A percentile compares a stretch with the other conserved stretches of the same genome.
phyloP scores from a whole-genome alignment of 164 flowering plant genomes.

The Aristolochia fimbriata region DNA sequence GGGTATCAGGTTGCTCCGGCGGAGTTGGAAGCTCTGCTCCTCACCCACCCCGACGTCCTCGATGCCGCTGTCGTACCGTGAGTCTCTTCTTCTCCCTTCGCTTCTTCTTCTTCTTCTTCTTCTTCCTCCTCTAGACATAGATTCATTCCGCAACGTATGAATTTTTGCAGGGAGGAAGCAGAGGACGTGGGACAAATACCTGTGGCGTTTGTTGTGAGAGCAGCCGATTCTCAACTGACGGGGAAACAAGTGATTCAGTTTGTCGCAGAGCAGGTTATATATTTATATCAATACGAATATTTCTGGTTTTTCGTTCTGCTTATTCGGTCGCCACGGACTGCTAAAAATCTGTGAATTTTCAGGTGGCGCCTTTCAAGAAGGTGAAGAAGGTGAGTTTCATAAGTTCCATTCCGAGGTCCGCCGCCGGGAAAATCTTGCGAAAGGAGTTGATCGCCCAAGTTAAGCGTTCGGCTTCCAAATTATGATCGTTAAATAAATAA shows the following conservation, averaged over 20 bases:
- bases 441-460: constrained; percentile 27
- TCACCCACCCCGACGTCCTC: constrained; percentile 42
- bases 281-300: too few species aligned
- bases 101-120: constrained; percentile 1
- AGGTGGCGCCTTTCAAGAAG: constrained; percentile 75
- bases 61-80: constrained; percentile 80
- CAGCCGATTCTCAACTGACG: constrained; percentile 27
- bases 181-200: constrained; percentile 69
- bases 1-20: constrained; percentile 86
- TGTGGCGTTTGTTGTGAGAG: constrained; percentile 57
- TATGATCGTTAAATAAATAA: constrained; percentile 11
- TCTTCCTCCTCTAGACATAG: neutral
- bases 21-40: constrained; percentile 54
- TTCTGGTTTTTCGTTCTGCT: too few species aligned
- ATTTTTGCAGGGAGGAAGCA: constrained; percentile 42
- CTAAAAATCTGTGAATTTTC: constrained; percentile 7
- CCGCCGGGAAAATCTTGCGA: constrained; percentile 66
- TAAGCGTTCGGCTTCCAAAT: constrained; percentile 27
- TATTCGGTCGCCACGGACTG: too few species aligned
- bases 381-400: constrained; percentile 45
- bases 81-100: constrained; percentile 4
- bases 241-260: constrained; percentile 51
- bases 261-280: constrained; percentile 43
- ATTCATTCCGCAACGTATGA: neutral
- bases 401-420: constrained; percentile 43